phyloP scores from a whole-genome alignment of 2,329 filamentous ascomycete genomes.

The Fusarium udum region DNA sequence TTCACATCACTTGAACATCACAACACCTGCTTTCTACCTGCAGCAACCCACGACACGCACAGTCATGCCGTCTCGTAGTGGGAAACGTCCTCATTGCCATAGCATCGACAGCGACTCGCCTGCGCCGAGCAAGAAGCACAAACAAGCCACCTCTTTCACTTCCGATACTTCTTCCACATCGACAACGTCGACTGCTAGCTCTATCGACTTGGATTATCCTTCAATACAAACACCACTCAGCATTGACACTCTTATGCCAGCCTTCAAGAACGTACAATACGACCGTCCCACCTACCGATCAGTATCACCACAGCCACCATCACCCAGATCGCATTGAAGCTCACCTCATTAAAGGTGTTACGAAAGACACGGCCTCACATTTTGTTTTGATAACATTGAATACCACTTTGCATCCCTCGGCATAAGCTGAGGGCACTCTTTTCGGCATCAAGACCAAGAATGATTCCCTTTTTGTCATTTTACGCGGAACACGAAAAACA shows the following conservation, averaged over 20 bases:
- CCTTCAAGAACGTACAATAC: slow-evolving; percentile 40
- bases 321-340: slow-evolving; percentile 38
- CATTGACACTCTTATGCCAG: slow-evolving; percentile 30
- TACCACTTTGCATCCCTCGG: slow-evolving; percentile 30
- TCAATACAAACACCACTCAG: slow-evolving; percentile 24
- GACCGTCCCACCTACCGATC: slow-evolving; percentile 32
- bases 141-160: slow-evolving; percentile 39
- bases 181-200: slow-evolving; percentile 16
- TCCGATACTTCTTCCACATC: slow-evolving; percentile 38
- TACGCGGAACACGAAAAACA: slow-evolving; percentile 18
- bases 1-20: slow-evolving; percentile 21
- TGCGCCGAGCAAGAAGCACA: slow-evolving; percentile 40
- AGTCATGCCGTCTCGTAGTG: slow-evolving; percentile 33
- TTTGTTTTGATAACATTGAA: slow-evolving; percentile 26
- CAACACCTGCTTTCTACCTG: slow-evolving; percentile 16
- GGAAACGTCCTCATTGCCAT: slow-evolving; percentile 37
- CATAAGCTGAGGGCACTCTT: slow-evolving; percentile 16
- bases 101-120: slow-evolving; percentile 32
- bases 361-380: slow-evolving; percentile 9
- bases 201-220: slow-evolving; percentile 27
- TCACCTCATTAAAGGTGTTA: not conserved
- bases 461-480: slow-evolving; percentile 9
- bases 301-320: slow-evolving; percentile 40
- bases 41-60: slow-evolving; percentile 11
- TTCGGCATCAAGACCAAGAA: slow-evolving; percentile 26